Conservation (phyloP, 106 monocot genomes). For the Posidonia australis region DNA sequence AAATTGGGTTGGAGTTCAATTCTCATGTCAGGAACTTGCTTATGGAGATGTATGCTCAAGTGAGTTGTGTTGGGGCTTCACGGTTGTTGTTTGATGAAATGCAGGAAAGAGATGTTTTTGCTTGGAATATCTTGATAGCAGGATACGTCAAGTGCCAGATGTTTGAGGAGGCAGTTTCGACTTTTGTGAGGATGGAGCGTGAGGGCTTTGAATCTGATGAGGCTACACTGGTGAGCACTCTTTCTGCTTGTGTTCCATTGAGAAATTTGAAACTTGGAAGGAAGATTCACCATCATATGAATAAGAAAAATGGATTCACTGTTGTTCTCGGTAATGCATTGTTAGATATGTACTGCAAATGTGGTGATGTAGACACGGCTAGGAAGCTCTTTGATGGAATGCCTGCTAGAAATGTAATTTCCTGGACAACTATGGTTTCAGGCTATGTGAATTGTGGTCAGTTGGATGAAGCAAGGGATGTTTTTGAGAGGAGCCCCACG, state of each 20-base stretch:
- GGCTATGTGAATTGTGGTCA: constrained; percentile 44
- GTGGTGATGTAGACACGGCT: constrained; percentile 17
- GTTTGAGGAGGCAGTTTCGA: constrained; percentile 24
- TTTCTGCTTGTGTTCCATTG: constrained; percentile 29
- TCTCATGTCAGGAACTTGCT: constrained; percentile 29
- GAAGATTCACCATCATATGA: constrained; percentile 21
- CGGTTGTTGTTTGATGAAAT: constrained; percentile 28
- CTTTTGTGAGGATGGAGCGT: constrained; percentile 22
- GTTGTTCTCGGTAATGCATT: constrained; percentile 34
- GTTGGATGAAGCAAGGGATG: constrained; percentile 7
- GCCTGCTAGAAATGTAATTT: constrained; percentile 34
- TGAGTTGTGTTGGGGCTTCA: constrained; percentile 10
- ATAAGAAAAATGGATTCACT: constrained; percentile 9
- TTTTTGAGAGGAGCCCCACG: constrained; percentile 7
- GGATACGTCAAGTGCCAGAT: constrained; percentile 24
- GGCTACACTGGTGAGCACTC: constrained; percentile 34
- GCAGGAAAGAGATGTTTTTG: constrained; percentile 13
- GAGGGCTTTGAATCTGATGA: constrained; percentile 34
- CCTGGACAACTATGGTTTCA: constrained; percentile 63
- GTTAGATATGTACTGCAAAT: constrained; percentile 34
- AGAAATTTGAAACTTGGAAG: constrained; percentile 30
- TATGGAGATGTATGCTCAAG: constrained; percentile 34
- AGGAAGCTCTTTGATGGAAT: constrained; percentile 59
- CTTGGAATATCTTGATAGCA: constrained; percentile 39
- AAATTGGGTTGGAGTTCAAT: constrained; percentile 33